phyloP scores from a whole-genome alignment of 768 basidiomycete species.

The Agrocybe praecox region DNA sequence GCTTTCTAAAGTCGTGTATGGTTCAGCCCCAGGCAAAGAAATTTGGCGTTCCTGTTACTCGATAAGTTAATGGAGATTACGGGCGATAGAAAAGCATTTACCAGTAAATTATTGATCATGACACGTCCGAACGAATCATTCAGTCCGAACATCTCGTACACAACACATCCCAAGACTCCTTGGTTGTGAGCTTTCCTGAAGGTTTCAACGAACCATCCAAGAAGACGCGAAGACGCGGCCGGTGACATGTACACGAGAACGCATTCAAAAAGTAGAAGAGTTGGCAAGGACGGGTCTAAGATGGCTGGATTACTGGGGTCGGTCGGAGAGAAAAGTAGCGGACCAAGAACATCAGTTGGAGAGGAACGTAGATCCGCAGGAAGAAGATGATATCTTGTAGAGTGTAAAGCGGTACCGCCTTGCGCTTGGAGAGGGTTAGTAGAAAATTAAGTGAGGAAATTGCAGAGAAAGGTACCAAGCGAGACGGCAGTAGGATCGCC shows the following conservation, averaged over 20 bases:
- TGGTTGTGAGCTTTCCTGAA: slow-evolving; percentile 32
- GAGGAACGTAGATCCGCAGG: slow-evolving; percentile 75
- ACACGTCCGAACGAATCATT: slow-evolving; percentile 89
- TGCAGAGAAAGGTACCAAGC: slow-evolving; percentile 33
- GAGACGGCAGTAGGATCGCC: slow-evolving; percentile 46
- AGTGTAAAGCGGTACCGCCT: slow-evolving; percentile 62
- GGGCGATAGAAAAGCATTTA: slow-evolving; percentile 27
- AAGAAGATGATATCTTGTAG: slow-evolving; percentile 67
- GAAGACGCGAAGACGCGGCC: slow-evolving; percentile 52
- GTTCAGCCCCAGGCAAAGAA: slow-evolving; percentile 68
- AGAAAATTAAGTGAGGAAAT: not conserved
- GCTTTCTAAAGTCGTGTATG: slow-evolving; percentile 58
- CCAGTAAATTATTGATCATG: slow-evolving; percentile 88
- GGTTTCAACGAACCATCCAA: slow-evolving; percentile 73
- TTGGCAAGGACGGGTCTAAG: slow-evolving; percentile 69
- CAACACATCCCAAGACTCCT: slow-evolving; percentile 53
- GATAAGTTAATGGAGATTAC: not conserved
- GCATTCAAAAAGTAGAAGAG: slow-evolving; percentile 90
- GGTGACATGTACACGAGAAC: slow-evolving; percentile 88
- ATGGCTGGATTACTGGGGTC: slow-evolving; percentile 26
- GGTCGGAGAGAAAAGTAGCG: slow-evolving; percentile 22
- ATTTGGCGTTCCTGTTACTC: slow-evolving; percentile 63
- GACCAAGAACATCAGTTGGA: slow-evolving; percentile 49
- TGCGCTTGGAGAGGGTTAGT: slow-evolving; percentile 38
- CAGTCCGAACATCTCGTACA: slow-evolving; percentile 95